A percentile compares a stretch with the other conserved stretches of the same genome.
phyloP scores from a whole-genome alignment of 2,329 filamentous ascomycete genomes.

The Aureobasidium namibiae region DNA sequence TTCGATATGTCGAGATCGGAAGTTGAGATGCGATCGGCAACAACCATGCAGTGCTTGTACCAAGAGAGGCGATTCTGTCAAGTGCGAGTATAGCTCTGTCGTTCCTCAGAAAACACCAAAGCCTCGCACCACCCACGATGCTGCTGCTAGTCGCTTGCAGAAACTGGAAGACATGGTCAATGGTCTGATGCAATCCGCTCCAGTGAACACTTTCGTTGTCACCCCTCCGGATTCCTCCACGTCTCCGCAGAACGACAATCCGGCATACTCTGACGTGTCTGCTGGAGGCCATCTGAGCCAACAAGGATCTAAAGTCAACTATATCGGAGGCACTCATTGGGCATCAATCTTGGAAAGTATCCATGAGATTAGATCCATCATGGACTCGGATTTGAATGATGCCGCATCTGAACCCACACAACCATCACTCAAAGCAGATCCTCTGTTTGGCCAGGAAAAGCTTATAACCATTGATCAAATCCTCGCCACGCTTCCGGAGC shows the following conservation, averaged over 20 bases:
- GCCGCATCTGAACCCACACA: background rate
- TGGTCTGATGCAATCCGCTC: background rate
- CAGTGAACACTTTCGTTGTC: background rate
- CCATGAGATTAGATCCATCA: background rate
- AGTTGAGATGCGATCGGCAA: conserved; percentile 8
- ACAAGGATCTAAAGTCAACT: conserved; percentile 1
- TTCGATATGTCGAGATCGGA: background rate
- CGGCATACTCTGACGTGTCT: background rate
- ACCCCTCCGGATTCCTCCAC: background rate
- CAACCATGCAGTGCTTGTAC: conserved; percentile 4
- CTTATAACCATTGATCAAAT: background rate
- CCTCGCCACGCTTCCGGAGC: background rate
- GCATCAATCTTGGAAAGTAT: conserved; percentile 10
- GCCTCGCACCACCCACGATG: background rate
- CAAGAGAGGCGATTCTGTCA: background rate
- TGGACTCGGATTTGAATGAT: background rate
- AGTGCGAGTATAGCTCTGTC: background rate
- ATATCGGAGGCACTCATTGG: conserved; percentile 10
- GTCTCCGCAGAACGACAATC: background rate
- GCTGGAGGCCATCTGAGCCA: conserved; percentile 5
- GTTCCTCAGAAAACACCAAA: background rate
- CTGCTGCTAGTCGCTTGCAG: conserved; percentile 3
- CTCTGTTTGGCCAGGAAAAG: background rate
- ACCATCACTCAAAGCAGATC: background rate
- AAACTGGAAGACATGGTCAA: conserved; percentile 11